Conservation (phyloP, 768 basidiomycete genomes). For the Trametes cubensis region DNA sequence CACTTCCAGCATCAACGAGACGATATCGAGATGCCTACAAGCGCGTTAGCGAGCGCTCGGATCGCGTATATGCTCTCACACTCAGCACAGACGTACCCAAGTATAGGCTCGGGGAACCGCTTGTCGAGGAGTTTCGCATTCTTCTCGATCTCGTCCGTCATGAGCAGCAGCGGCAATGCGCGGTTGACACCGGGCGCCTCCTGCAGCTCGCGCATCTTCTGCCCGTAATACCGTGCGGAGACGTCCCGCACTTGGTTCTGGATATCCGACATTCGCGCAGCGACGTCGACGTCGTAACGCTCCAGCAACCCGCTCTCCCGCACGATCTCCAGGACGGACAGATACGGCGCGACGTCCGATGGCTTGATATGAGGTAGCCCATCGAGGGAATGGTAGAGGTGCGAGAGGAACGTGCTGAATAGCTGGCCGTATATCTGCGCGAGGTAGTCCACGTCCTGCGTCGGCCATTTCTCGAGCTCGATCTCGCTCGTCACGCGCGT, state of each 20-base stretch:
- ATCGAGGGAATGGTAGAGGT: slow-evolving; percentile 84
- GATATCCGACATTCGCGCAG: slow-evolving; percentile 66
- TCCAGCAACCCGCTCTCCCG: slow-evolving; percentile 70
- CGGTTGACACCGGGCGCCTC: slow-evolving; percentile 76
- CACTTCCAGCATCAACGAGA: slow-evolving; percentile 71
- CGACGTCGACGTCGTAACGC: slow-evolving; percentile 73
- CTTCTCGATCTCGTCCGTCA: slow-evolving; percentile 92
- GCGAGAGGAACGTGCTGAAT: slow-evolving; percentile 86
- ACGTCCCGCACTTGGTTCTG: slow-evolving; percentile 65
- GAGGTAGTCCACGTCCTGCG: slow-evolving; percentile 81
- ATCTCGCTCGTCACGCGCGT: slow-evolving; percentile 70
- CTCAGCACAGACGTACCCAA: slow-evolving; percentile 57
- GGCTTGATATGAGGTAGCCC: slow-evolving; percentile 71
- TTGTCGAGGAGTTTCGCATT: slow-evolving; percentile 81
- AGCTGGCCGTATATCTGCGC: slow-evolving; percentile 68
- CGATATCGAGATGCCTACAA: slow-evolving; percentile 69
- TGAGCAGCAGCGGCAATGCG: slow-evolving; percentile 76
- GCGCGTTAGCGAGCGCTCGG: background rate
- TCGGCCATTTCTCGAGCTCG: slow-evolving; percentile 76
- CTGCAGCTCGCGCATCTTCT: slow-evolving; percentile 64
- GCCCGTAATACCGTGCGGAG: slow-evolving; percentile 61
- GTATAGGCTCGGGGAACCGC: slow-evolving; percentile 80
- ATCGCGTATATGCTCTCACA: background rate
- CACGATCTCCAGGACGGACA: slow-evolving; percentile 71
- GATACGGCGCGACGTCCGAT: slow-evolving; percentile 64